These are phyloP conservation scores for Xylariaceae sp. DNA, from an alignment of 2,329 filamentous ascomycete genomes.

Conservation along the genomic window DNA sequence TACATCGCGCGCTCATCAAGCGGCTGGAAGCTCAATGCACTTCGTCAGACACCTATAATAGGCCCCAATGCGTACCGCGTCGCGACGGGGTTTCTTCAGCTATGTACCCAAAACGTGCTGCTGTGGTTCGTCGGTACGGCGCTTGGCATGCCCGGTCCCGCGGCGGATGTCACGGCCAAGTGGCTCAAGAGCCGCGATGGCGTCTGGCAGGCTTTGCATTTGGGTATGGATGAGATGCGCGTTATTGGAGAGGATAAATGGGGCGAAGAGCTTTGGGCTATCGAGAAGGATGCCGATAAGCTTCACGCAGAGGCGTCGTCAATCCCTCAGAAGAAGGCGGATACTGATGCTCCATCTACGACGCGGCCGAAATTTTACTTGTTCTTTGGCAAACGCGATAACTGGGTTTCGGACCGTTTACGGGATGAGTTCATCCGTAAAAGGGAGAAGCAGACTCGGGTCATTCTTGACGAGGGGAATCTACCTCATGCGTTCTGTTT, in stretches of 20 bases:
- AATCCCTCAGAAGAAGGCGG: conserved; percentile 18
- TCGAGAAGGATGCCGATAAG: conserved; percentile 29
- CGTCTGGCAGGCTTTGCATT: conserved; percentile 55
- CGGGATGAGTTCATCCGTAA: conserved; percentile 53
- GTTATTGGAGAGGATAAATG: conserved; percentile 56
- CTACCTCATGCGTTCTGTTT: conserved; percentile 61
- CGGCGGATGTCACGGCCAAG: conserved; percentile 46
- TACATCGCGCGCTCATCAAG: conserved; percentile 62
- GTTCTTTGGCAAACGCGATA: conserved; percentile 56
- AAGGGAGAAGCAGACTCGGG: conserved; percentile 38
- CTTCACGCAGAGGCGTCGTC: conserved; percentile 15
- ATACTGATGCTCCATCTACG: too few species aligned
- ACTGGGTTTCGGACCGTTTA: conserved; percentile 57
- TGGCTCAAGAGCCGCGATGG: conserved; percentile 56
- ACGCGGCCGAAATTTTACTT: conserved; percentile 56
- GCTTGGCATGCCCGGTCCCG: conserved; percentile 46
- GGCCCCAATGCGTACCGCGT: conserved; percentile 39
- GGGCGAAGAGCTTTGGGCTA: conserved; percentile 57
- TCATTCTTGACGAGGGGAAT: conserved; percentile 52
- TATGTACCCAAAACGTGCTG: conserved; percentile 39
- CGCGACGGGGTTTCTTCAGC: conserved; percentile 38
- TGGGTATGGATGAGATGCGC: conserved; percentile 59
- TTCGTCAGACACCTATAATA: conserved; percentile 42
- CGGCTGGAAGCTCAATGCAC: conserved; percentile 48
- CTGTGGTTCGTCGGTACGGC: conserved; percentile 40